Conservation (phyloP, 2,329 filamentous ascomycete genomes). For the Emergomyces orientalis region DNA sequence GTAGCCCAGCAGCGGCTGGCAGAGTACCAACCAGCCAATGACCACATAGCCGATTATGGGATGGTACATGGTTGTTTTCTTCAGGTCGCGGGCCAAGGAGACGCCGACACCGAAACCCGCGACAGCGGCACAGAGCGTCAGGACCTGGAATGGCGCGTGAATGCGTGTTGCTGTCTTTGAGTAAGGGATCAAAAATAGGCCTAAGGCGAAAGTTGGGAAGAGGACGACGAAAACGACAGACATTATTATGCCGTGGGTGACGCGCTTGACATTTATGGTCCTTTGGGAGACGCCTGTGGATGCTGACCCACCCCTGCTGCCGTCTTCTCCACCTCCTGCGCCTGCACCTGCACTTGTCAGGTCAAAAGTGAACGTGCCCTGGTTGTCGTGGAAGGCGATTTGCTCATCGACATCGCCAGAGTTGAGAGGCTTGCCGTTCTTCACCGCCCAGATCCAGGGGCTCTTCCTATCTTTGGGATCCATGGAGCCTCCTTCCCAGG, state of each 20-base stretch:
- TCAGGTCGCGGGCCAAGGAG: conserved; percentile 36
- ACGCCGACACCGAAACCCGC: conserved; percentile 45
- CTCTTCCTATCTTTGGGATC: conserved; percentile 38
- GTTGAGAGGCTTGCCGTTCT: conserved; percentile 39
- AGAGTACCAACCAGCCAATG: conserved; percentile 44
- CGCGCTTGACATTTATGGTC: conserved; percentile 10
- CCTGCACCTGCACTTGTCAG: conserved; percentile 43
- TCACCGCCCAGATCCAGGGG: conserved; percentile 45
- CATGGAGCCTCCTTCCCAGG: conserved; percentile 45
- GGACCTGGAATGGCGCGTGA: conserved; percentile 39
- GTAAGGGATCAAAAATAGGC: conserved; percentile 12
- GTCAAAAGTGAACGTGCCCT: conserved; percentile 39
- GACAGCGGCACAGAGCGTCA: conserved; percentile 41
- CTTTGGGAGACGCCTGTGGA: not conserved
- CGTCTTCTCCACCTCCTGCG: not conserved
- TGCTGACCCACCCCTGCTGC: conserved; percentile 16
- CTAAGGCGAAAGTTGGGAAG: conserved; percentile 20
- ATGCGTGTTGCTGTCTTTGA: conserved; percentile 20
- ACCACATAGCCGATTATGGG: conserved; percentile 48
- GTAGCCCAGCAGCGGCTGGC: conserved; percentile 46
- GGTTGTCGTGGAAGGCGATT: conserved; percentile 39
- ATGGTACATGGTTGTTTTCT: conserved; percentile 36
- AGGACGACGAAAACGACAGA: conserved; percentile 20
- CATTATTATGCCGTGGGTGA: conserved; percentile 23
- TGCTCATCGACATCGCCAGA: conserved; percentile 36